A percentile compares a stretch with the other conserved stretches of the same genome.
phyloP scores from a whole-genome alignment of 1,284 basidiomycete genomes.

The Cryptococcus sp. region DNA sequence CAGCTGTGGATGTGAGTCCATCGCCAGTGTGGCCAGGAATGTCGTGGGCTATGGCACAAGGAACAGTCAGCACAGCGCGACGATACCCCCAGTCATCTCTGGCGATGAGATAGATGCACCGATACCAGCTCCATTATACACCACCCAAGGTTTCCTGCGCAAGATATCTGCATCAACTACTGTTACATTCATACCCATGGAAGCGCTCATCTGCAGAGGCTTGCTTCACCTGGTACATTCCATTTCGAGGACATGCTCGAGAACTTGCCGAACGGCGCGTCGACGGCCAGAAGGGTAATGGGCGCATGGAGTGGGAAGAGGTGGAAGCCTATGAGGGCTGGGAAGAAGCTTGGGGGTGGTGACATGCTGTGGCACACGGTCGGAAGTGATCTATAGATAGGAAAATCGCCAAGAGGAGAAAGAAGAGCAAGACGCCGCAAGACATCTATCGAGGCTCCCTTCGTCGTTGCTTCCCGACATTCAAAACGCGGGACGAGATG shows the following conservation, averaged over 20 bases:
- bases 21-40: constrained; percentile 41
- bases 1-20: constrained; percentile 38
- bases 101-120: constrained; percentile 54
- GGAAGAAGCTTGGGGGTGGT: constrained; percentile 26
- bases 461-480: too few species aligned
- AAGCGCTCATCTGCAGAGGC: background rate
- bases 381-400: background rate
- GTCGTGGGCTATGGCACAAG: constrained; percentile 51
- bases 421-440: background rate
- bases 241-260: constrained; percentile 53
- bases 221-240: constrained; percentile 57
- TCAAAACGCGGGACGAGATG: too few species aligned
- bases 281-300: constrained; percentile 47
- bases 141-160: constrained; percentile 60
- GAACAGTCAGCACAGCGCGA: background rate
- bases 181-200: background rate
- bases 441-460: too few species aligned
- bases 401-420: background rate
- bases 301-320: constrained; percentile 50
- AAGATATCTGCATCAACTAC: background rate
- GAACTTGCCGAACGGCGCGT: constrained; percentile 78
- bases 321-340: constrained; percentile 43
- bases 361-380: constrained; percentile 2
- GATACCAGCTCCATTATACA: constrained; percentile 81
- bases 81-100: too few species aligned